phyloP scores from a whole-genome alignment of 2,329 filamentous ascomycete species.

The Fusarium armeniacum region DNA sequence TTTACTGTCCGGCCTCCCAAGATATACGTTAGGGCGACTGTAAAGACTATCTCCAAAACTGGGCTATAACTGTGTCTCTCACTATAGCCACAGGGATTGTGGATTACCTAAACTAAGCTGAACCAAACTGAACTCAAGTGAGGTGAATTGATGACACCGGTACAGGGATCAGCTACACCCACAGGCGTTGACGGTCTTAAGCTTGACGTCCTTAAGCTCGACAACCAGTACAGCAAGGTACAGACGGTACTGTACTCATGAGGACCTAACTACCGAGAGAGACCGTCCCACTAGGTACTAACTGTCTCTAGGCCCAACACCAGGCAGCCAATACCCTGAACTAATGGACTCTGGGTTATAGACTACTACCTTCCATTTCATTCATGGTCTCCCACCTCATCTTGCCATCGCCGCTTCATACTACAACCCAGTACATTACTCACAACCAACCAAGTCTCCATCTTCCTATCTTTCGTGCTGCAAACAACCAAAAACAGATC shows the following conservation, averaged over 20 bases:
- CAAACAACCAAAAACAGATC: neutral
- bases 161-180: conserved; percentile 3
- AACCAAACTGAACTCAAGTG: neutral
- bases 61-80: neutral
- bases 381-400: neutral
- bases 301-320: neutral
- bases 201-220: neutral
- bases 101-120: neutral
- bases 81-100: conserved; percentile 8
- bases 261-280: conserved; percentile 1
- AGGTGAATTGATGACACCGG: neutral
- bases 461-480: neutral
- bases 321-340: neutral
- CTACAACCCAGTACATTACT: neutral
- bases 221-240: neutral
- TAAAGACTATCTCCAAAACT: neutral
- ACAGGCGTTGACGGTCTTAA: neutral
- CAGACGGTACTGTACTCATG: neutral
- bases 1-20: neutral
- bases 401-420: conserved; percentile 1
- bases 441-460: neutral
- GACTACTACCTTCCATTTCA: neutral
- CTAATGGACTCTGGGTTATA: neutral
- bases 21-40: neutral
- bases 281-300: neutral